Evolutionary conservation across 768 basidiomycete species (phyloP), one percentile per base, ranked within the genome.

Genomic region (Mycena filopes): DNA sequence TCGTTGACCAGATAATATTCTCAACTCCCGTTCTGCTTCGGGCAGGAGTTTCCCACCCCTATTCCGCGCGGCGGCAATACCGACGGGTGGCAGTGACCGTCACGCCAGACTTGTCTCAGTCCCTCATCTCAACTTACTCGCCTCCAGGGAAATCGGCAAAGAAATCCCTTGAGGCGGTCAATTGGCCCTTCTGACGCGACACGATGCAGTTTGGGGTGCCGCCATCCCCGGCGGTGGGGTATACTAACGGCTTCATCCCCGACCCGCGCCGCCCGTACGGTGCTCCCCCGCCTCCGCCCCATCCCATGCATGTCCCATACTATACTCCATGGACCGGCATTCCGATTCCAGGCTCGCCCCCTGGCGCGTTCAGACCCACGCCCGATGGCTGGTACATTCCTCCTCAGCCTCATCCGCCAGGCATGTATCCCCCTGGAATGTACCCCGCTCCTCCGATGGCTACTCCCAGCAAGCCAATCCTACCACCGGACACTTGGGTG

Each of bases 351-450:
- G 58, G 49, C 1, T 53, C 59, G 28, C 54, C 59, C 0, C 55
- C 65, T 8, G 41, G 38, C 38, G 49, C 33, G 49, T 55, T 65
- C 29, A 29, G 63, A 18, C 56, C 66, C 8, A 68, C 67, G 2
- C 15, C 20, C 21, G 67, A 68, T 57, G 67, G 67, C 31, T 68
- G 67, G 67, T 68, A 68, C 33, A 49, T 68, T 15, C 63, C 67
- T 40, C 59, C 46, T 13, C 54, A 45, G 21, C 56, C 56, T 1
- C 46, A 7, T 15, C 45, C 48, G 21, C 50, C 42, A 36, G 36
- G 36, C 36, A 36, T 36, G 11, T 36, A 36, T 11, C 36, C 36
- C 36, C 36, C 36, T 36, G 36, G 36, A 36, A 11, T 15, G 9
- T 36, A 11, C 36, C 36, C 36, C 15, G 36, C 36, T 28, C 40